Conservation (phyloP, 1,139 yeast genomes). For the Diutina siamensis region DNA sequence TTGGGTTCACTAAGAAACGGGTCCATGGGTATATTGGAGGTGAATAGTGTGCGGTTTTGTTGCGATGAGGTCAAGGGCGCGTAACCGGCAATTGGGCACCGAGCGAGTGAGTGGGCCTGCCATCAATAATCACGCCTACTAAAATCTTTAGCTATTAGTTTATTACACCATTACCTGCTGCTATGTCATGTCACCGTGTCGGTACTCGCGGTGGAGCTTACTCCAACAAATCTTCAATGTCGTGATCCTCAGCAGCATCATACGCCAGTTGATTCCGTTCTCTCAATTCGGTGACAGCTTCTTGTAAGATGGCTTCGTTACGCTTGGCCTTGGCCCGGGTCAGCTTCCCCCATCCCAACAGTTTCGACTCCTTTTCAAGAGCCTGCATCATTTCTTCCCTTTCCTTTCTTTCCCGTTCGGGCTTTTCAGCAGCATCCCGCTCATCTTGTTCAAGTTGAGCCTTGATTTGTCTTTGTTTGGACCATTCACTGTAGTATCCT, state of each 20-base stretch:
- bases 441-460: constrained; percentile 12
- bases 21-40: constrained; percentile 1
- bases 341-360: constrained; percentile 73
- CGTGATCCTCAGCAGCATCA: constrained; percentile 53
- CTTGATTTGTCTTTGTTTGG: constrained; percentile 12
- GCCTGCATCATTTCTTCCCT: constrained; percentile 7
- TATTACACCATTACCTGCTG: no score
- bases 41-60: neutral
- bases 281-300: constrained; percentile 32
- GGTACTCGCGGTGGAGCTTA: no score
- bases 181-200: no score
- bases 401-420: constrained; percentile 3
- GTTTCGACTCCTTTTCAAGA: constrained; percentile 28
- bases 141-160: no score
- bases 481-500: constrained; percentile 27
- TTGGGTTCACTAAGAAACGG: constrained; percentile 4
- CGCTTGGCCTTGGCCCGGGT: constrained; percentile 48
- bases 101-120: no score
- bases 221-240: constrained; percentile 55
- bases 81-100: no score
- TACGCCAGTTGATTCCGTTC: constrained; percentile 31
- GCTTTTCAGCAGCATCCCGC: constrained; percentile 17
- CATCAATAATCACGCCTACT: no score
- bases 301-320: constrained; percentile 43
- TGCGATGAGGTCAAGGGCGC: neutral